Conservation (phyloP, 2,329 filamentous ascomycete species). For the Lomentospora prolificans region DNA sequence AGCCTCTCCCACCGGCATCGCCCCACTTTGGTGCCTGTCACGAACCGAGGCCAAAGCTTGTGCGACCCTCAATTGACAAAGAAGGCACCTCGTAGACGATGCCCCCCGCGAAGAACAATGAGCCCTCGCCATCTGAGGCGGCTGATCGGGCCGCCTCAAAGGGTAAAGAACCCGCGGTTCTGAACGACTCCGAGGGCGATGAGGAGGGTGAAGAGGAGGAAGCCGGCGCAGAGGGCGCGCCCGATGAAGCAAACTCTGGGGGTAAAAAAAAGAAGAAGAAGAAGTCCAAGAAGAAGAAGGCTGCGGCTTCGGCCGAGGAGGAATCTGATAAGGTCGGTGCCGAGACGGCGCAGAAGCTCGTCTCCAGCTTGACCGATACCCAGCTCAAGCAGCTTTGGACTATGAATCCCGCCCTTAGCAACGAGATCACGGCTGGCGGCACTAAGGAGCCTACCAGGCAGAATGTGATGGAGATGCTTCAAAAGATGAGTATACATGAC, state of each 20-base stretch:
- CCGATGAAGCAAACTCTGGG: constrained; percentile 17
- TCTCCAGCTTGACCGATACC: constrained; percentile 42
- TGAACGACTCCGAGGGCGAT: constrained; percentile 30
- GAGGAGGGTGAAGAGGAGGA: constrained; percentile 27
- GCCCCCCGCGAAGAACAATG: constrained; percentile 11
- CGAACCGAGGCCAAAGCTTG: no score
- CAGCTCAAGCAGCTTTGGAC: constrained; percentile 57
- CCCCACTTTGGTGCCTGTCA: no score
- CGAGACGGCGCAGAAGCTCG: constrained; percentile 35
- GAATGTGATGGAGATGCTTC: constrained; percentile 42
- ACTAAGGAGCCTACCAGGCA: constrained; percentile 26
- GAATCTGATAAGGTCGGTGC: constrained; percentile 16
- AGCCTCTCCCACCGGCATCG: no score
- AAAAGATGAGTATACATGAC: constrained; percentile 57
- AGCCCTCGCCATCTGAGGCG: constrained; percentile 22
- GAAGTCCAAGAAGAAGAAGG: constrained; percentile 57
- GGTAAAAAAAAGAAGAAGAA: constrained; percentile 38
- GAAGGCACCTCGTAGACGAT: no score
- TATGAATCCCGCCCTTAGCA: constrained; percentile 63
- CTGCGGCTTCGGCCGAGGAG: constrained; percentile 33
- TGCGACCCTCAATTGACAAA: no score
- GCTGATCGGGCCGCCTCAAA: constrained; percentile 17
- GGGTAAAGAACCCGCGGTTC: constrained; percentile 36
- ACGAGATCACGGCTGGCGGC: constrained; percentile 35
- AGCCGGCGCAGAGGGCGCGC: constrained; percentile 20